phyloP scores from a whole-genome alignment of 441 rosid species.

The Breynia disticha region DNA sequence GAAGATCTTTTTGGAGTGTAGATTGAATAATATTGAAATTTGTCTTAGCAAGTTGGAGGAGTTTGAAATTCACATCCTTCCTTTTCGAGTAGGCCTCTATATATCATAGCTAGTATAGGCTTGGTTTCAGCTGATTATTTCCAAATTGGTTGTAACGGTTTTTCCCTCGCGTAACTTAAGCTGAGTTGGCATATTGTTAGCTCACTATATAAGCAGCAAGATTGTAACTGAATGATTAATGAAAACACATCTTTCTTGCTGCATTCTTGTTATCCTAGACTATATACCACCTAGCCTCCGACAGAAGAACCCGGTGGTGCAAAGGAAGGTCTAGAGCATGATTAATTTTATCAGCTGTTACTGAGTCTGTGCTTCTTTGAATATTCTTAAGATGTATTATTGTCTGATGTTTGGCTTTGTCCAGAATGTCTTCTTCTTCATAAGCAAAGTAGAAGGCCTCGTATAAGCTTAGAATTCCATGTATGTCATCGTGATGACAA shows the following conservation, averaged over 20 bases:
- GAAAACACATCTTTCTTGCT: too few species aligned
- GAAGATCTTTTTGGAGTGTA: conserved; percentile 5
- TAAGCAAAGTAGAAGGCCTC: conserved; percentile 19
- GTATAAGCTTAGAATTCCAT: conserved; percentile 20
- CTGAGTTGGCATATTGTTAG: too few species aligned
- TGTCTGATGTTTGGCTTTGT: conserved; percentile 10
- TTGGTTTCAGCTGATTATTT: too few species aligned
- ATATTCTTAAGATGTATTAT: conserved; percentile 13
- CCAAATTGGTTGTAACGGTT: too few species aligned
- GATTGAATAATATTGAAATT: conserved; percentile 33
- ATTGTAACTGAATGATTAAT: too few species aligned
- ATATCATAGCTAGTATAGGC: too few species aligned
- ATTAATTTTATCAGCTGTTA: conserved; percentile 4
- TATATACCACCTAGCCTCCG: conserved; percentile 29
- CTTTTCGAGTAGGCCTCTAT: conserved; percentile 23
- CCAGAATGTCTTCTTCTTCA: conserved; percentile 24
- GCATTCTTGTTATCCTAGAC: too few species aligned
- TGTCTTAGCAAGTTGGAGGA: conserved; percentile 30
- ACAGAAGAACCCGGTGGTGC: conserved; percentile 19
- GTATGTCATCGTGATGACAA: conserved; percentile 5
- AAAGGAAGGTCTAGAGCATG: conserved; percentile 34
- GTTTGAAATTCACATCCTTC: background rate
- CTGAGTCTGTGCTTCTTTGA: background rate
- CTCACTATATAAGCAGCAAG: too few species aligned
- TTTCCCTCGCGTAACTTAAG: too few species aligned